Percentiles rank a stretch among this genome's conserved stretches.
Evolutionary conservation across 441 rosid genomes (phyloP).

Genomic region (Isatis lusitanica): DNA sequence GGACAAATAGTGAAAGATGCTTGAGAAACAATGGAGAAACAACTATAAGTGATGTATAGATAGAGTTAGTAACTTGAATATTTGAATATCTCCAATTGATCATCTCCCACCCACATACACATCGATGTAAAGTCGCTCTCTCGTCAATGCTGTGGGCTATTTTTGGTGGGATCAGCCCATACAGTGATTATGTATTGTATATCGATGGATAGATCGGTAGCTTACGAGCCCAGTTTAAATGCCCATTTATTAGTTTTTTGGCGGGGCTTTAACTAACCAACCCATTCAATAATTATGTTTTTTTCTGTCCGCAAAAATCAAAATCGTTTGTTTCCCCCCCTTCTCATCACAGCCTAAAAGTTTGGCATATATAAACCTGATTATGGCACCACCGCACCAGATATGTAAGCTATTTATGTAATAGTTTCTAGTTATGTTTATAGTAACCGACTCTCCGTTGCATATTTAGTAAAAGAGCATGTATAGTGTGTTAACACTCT

Average conservation of each 20-base stretch:
- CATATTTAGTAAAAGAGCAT: no score
- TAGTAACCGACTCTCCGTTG: no score
- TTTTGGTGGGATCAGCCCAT: slow-evolving; percentile 17
- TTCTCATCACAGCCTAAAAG: not conserved
- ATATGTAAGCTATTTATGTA: not conserved
- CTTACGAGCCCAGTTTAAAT: not conserved
- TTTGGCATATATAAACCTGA: not conserved
- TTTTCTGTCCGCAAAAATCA: not conserved
- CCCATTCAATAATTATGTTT: not conserved
- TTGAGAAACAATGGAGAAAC: no score
- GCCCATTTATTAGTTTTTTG: not conserved
- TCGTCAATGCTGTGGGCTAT: not conserved
- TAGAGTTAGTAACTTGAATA: not conserved
- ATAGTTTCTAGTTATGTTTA: not conserved
- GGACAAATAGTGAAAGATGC: not conserved
- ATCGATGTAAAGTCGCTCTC: not conserved
- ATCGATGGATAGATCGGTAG: not conserved
- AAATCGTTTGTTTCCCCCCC: not conserved
- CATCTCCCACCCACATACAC: not conserved
- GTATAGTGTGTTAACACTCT: not conserved
- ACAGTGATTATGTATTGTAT: not conserved
- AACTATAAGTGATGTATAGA: no score
- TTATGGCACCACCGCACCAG: not conserved
- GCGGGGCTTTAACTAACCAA: not conserved
- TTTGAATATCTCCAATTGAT: not conserved